Conservation (phyloP, 495 filamentous ascomycete species). For the Penicillium flavigenum region DNA sequence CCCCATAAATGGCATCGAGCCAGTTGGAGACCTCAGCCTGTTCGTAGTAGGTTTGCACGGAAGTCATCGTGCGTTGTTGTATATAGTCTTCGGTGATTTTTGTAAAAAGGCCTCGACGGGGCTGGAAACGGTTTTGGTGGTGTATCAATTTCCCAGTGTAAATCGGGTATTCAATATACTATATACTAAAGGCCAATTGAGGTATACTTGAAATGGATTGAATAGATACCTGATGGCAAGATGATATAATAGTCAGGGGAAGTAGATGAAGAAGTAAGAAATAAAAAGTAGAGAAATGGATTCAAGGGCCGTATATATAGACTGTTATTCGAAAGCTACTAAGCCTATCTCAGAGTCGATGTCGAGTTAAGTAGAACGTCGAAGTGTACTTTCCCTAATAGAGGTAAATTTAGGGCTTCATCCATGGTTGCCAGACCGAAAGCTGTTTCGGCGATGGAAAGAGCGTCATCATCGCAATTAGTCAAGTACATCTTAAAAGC, state of each 20-base stretch:
- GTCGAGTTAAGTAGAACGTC: background rate
- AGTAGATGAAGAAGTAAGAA: conserved; percentile 5
- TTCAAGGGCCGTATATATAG: background rate
- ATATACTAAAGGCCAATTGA: background rate
- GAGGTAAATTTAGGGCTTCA: background rate
- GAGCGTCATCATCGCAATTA: background rate
- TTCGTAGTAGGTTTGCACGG: background rate
- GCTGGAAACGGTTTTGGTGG: background rate
- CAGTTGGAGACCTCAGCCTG: background rate
- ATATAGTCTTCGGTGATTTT: background rate
- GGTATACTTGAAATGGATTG: background rate
- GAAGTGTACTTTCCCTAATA: background rate
- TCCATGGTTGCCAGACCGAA: background rate
- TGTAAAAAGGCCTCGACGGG: background rate
- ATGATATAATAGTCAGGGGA: background rate
- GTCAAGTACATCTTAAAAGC: background rate
- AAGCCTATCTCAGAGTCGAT: background rate
- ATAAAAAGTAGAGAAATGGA: background rate
- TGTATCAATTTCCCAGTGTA: background rate
- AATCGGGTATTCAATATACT: background rate
- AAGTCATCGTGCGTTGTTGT: conserved; percentile 5
- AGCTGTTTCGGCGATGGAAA: background rate
- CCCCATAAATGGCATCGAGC: conserved; percentile 2
- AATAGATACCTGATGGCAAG: background rate
- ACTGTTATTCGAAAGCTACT: background rate